phyloP scores from a whole-genome alignment of 176 grass and related monocot genomes.

The Avena insularis region DNA sequence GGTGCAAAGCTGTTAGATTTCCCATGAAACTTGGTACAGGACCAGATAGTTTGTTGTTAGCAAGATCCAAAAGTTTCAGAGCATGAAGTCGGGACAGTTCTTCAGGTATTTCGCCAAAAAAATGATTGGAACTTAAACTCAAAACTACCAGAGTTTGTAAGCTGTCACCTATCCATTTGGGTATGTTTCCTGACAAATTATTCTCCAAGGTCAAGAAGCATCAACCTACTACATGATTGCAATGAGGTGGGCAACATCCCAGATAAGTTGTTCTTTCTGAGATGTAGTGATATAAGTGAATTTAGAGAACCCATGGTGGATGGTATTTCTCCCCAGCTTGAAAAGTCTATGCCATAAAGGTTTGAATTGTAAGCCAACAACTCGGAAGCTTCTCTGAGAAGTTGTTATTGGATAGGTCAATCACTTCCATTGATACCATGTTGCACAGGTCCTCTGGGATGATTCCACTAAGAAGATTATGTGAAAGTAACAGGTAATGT shows the following conservation, averaged over 20 bases:
- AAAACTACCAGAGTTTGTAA: not conserved
- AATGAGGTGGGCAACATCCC: conserved; percentile 27
- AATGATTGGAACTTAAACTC: not conserved
- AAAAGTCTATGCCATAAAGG: conserved; percentile 15
- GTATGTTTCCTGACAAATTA: conserved; percentile 35
- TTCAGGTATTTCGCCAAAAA: conserved; percentile 34
- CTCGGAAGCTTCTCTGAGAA: conserved; percentile 3
- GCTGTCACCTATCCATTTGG: conserved; percentile 19
- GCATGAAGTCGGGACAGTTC: conserved; percentile 2
- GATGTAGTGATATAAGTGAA: conserved; percentile 4
- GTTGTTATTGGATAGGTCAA: conserved; percentile 3
- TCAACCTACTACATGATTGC: not conserved
- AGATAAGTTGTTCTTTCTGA: conserved; percentile 3
- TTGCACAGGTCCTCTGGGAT: conserved; percentile 10
- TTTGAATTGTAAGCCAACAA: not conserved
- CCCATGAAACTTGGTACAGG: not conserved
- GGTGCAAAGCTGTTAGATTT: not conserved
- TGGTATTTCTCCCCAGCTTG: conserved; percentile 39
- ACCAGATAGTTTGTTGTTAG: conserved; percentile 13
- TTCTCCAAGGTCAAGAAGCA: conserved; percentile 25
- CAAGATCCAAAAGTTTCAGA: not conserved
- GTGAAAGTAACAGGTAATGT: not conserved
- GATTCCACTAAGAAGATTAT: conserved; percentile 2
- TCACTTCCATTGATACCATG: conserved; percentile 11
- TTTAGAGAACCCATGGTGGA: conserved; percentile 25